Evolutionary conservation across 345 rosid species (phyloP).

Genomic region (Melaleuca quinquenervia): DNA sequence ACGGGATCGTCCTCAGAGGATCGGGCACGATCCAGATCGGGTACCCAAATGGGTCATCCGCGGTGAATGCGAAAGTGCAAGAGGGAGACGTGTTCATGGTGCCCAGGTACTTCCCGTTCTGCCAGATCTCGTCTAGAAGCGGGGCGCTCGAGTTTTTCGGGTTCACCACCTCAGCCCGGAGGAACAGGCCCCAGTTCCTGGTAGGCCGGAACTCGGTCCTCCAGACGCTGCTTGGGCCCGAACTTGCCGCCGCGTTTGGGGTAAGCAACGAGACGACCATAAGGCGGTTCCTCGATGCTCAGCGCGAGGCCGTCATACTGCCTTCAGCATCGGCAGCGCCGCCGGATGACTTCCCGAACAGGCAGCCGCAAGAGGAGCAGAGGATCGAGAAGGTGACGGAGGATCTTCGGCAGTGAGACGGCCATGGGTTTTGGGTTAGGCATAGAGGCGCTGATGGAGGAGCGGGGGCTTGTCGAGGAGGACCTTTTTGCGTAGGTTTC

Average conservation of each 20-base stretch:
- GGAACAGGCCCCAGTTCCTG: conserved; percentile 78
- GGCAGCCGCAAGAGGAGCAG: neutral
- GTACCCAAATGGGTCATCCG: conserved; percentile 65
- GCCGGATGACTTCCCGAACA: conserved; percentile 6
- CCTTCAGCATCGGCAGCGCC: conserved; percentile 48
- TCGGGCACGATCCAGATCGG: conserved; percentile 60
- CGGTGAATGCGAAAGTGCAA: conserved; percentile 36
- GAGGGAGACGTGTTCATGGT: conserved; percentile 76
- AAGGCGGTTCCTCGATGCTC: conserved; percentile 22
- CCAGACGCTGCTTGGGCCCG: conserved; percentile 20
- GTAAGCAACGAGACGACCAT: conserved; percentile 25
- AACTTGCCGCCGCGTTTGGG: conserved; percentile 56
- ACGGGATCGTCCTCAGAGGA: conserved; percentile 64
- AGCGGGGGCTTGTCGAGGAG: neutral
- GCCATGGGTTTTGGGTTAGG: conserved; percentile 13
- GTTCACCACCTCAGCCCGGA: conserved; percentile 69
- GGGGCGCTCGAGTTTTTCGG: conserved; percentile 69
- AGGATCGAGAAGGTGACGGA: neutral
- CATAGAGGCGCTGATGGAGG: neutral
- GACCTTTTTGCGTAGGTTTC: neutral
- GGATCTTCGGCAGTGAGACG: conserved; percentile 2
- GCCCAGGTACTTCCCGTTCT: conserved; percentile 80
- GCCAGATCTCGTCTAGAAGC: conserved; percentile 58
- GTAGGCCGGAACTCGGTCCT: conserved; percentile 60
- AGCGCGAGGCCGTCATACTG: conserved; percentile 54